These are phyloP conservation scores for Suillus placidus DNA, from an alignment of 768 basidiomycete species.

Conservation along the genomic window DNA sequence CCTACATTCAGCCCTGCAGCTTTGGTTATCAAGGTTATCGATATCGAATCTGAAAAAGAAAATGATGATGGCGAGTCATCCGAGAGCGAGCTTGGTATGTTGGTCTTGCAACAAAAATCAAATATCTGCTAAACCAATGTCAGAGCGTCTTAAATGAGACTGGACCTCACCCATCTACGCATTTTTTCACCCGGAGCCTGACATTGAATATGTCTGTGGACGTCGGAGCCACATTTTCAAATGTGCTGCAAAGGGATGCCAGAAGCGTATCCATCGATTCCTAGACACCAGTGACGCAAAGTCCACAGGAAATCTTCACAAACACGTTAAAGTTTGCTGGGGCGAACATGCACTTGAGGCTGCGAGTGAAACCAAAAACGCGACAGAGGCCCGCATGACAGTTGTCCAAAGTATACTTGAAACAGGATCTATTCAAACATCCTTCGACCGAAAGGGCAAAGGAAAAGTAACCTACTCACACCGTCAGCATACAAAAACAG, in stretches of 20 bases:
- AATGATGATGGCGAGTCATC: no score
- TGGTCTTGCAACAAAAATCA: no score
- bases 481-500: conserved; percentile 22
- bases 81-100: no score
- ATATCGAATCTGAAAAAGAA: no score
- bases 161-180: conserved; percentile 32
- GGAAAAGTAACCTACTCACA: conserved; percentile 34
- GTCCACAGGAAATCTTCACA: conserved; percentile 34
- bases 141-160: conserved; percentile 23
- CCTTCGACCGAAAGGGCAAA: conserved; percentile 31
- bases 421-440: conserved; percentile 26
- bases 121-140: no score
- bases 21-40: no score
- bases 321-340: conserved; percentile 35
- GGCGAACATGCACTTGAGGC: conserved; percentile 28
- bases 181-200: conserved; percentile 25
- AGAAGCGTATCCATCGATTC: conserved; percentile 19
- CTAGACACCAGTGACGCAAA: conserved; percentile 27
- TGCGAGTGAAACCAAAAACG: conserved; percentile 1
- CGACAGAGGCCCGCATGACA: background rate
- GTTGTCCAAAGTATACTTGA: conserved; percentile 30
- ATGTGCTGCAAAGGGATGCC: conserved; percentile 24
- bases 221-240: conserved; percentile 26
- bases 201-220: conserved; percentile 22
- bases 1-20: no score